Conservation (phyloP, 1,284 basidiomycete genomes). For the Apiotrichum montevideense region DNA sequence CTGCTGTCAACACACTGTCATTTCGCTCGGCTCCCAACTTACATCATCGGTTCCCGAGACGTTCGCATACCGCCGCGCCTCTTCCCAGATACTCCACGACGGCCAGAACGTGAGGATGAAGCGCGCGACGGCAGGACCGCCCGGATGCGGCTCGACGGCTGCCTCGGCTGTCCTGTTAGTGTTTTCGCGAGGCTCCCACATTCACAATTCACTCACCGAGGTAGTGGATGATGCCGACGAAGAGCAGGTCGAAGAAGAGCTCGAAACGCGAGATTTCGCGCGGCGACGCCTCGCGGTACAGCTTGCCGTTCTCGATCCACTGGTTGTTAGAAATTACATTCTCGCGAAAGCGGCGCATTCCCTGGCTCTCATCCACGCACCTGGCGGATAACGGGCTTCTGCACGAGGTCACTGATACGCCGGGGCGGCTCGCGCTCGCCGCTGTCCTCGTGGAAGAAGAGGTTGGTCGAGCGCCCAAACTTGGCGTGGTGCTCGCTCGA, state of each 20-base stretch:
- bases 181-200: constrained; percentile 1
- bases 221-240: constrained; percentile 45
- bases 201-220: constrained; percentile 20
- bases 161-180: neutral
- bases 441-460: constrained; percentile 3
- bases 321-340: no score
- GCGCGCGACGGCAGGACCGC: constrained; percentile 21
- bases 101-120: constrained; percentile 37
- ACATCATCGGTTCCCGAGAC: constrained; percentile 40
- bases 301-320: constrained; percentile 12
- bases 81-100: constrained; percentile 43
- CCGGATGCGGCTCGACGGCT: constrained; percentile 15
- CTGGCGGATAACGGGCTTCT: constrained; percentile 26
- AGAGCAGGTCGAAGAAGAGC: constrained; percentile 47
- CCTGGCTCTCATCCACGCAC: constrained; percentile 8
- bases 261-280: constrained; percentile 32
- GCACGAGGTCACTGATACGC: constrained; percentile 20
- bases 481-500: neutral
- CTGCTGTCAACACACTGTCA: constrained; percentile 8
- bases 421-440: constrained; percentile 8
- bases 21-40: neutral
- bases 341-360: no score
- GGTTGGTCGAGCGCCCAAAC: constrained; percentile 2
- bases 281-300: constrained; percentile 20
- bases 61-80: constrained; percentile 42